Conservation (phyloP, 306 rosid genomes). For the Castanopsis chinensis region DNA sequence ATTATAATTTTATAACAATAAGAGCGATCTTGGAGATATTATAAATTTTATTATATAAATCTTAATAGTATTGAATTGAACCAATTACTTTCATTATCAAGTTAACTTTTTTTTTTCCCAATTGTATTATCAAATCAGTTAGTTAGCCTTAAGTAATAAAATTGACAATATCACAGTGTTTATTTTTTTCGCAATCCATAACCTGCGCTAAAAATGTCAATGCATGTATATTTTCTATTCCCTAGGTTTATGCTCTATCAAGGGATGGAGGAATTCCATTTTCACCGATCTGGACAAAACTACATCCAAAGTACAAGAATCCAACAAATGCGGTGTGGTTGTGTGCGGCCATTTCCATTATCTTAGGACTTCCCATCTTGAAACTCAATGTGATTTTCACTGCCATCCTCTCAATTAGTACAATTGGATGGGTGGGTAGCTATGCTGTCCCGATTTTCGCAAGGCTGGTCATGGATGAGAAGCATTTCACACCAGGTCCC, state of each 20-base stretch:
- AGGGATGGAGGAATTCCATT: conserved; percentile 4
- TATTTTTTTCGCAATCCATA: not conserved
- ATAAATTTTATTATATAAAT: no score
- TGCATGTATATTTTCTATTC: not conserved
- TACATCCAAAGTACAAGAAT: not conserved
- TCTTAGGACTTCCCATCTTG: conserved; percentile 3
- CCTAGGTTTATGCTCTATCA: not conserved
- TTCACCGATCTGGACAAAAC: not conserved
- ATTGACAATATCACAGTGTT: no score
- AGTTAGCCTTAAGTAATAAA: no score
- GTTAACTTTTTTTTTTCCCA: no score
- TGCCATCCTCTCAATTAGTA: not conserved
- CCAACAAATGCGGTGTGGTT: conserved; percentile 2
- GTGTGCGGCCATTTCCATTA: not conserved
- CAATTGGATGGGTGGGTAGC: conserved; percentile 2
- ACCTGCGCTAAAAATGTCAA: not conserved
- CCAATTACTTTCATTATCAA: no score
- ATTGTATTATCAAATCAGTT: no score
- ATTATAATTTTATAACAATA: no score
- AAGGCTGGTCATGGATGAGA: conserved; percentile 1
- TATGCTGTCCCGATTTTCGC: conserved; percentile 5
- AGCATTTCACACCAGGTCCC: not conserved
- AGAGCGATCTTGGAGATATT: no score
- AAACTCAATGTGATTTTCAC: not conserved
- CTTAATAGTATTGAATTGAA: no score